These are phyloP conservation scores for Lachancea dasiensis DNA, from an alignment of 805 yeast genomes.

Conservation along the genomic window DNA sequence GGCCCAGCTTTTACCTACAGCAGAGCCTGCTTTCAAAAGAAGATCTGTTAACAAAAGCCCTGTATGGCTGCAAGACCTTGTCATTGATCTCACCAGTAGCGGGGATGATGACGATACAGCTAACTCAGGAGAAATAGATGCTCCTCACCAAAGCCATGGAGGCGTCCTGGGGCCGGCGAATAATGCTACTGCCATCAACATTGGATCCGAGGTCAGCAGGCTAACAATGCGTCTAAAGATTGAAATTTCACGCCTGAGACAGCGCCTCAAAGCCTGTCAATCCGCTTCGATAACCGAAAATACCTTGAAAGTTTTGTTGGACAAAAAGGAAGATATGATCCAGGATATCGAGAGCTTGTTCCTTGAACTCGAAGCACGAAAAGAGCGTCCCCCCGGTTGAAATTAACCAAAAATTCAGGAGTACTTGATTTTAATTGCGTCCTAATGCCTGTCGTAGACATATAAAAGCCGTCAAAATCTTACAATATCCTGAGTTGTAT, in stretches of 20 bases:
- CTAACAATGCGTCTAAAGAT: slow-evolving; percentile 8
- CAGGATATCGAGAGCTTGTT: slow-evolving; percentile 6
- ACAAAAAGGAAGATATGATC: slow-evolving; percentile 12
- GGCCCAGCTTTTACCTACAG: neutral
- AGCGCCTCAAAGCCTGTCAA: slow-evolving; percentile 1
- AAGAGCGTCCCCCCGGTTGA: too few relatives aligned
- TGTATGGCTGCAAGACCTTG: neutral
- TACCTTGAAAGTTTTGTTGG: slow-evolving; percentile 51
- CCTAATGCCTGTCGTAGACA: too few relatives aligned
- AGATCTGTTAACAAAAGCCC: neutral
- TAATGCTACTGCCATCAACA: slow-evolving; percentile 9
- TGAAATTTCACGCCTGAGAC: slow-evolving; percentile 5
- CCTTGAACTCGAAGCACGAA: neutral
- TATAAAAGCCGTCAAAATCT: too few relatives aligned
- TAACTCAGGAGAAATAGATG: slow-evolving; percentile 14
- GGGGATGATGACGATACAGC: neutral
- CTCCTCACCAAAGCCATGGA: neutral
- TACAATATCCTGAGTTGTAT: too few relatives aligned
- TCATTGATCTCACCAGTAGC: slow-evolving; percentile 1
- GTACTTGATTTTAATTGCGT: too few relatives aligned
- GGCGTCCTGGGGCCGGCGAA: too few relatives aligned
- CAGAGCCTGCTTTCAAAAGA: neutral
- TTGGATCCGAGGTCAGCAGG: slow-evolving; percentile 6
- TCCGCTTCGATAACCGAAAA: neutral
- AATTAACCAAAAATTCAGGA: too few relatives aligned